Percentiles rank a stretch among this genome's conserved stretches.
These are phyloP conservation scores for Fusarium albosuccineum DNA, from an alignment of 2,329 filamentous ascomycete species.

Conservation along the genomic window DNA sequence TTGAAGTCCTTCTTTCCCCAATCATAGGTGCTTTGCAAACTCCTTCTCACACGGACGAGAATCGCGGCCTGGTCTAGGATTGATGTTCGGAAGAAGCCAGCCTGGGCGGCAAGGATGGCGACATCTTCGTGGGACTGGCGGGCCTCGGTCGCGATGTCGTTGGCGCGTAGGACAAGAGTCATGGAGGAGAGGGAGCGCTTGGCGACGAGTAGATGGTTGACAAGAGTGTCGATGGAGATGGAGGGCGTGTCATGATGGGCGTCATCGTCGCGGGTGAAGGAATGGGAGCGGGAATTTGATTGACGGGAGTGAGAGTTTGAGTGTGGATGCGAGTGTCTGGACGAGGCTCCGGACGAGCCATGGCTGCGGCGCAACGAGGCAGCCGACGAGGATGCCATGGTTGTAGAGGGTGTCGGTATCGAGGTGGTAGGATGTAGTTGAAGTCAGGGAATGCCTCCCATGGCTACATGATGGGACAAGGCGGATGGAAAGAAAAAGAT, in stretches of 20 bases:
- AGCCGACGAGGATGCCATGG: constrained; percentile 54
- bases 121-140: constrained; percentile 83
- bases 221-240: constrained; percentile 77
- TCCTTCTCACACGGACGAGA: constrained; percentile 63
- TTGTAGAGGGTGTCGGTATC: constrained; percentile 11
- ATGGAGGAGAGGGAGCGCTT: constrained; percentile 91
- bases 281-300: constrained; percentile 41
- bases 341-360: constrained; percentile 53
- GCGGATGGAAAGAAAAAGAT: background rate
- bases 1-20: constrained; percentile 71
- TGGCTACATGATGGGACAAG: constrained; percentile 41
- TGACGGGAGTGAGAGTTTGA: constrained; percentile 47
- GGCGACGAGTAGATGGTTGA: constrained; percentile 85
- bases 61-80: constrained; percentile 69
- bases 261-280: constrained; percentile 39
- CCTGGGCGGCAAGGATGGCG: constrained; percentile 77
- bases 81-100: constrained; percentile 74
- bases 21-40: constrained; percentile 68
- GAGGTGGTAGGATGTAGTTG: background rate
- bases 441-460: constrained; percentile 16
- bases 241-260: constrained; percentile 23
- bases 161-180: constrained; percentile 84
- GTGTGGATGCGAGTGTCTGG: constrained; percentile 48
- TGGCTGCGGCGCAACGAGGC: constrained; percentile 54
- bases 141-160: constrained; percentile 84